phyloP scores from a whole-genome alignment of 163 green algal genomes.

The Trebouxia gelatinosa region DNA sequence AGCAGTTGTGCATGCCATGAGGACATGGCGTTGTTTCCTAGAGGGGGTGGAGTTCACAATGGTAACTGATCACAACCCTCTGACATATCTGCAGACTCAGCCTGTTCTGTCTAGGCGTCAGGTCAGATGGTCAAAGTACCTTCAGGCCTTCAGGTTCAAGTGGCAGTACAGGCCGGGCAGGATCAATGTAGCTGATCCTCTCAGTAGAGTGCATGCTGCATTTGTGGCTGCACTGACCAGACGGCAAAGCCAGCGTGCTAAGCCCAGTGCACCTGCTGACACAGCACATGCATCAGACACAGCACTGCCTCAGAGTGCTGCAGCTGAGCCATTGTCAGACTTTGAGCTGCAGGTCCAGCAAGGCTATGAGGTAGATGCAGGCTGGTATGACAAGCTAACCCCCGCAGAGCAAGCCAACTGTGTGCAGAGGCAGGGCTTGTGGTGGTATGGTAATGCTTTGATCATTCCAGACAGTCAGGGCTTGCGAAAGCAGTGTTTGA shows the following conservation, averaged over 20 bases:
- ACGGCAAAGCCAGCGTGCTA: background rate
- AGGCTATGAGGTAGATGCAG: background rate
- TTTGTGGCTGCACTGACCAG: background rate
- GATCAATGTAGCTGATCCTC: background rate
- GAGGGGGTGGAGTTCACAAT: constrained; percentile 33
- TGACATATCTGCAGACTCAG: constrained; percentile 33
- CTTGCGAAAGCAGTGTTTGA: background rate
- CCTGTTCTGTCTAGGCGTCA: constrained; percentile 35
- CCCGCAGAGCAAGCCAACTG: background rate
- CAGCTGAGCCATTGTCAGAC: background rate
- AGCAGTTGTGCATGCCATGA: constrained; percentile 41
- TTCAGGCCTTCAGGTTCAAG: background rate
- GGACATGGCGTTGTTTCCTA: constrained; percentile 53
- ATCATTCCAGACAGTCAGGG: constrained; percentile 14
- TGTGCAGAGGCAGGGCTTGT: constrained; percentile 8
- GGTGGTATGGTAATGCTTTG: background rate
- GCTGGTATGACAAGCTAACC: background rate
- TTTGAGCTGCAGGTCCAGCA: background rate
- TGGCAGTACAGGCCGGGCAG: background rate
- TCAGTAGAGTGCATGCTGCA: background rate
- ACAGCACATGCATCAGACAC: background rate
- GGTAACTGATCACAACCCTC: constrained; percentile 46
- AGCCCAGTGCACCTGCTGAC: background rate
- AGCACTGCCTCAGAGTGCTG: background rate
- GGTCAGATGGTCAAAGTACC: background rate